Evolutionary conservation across 805 yeast species (phyloP).

Genomic region (Torulaspora gathmanii): DNA sequence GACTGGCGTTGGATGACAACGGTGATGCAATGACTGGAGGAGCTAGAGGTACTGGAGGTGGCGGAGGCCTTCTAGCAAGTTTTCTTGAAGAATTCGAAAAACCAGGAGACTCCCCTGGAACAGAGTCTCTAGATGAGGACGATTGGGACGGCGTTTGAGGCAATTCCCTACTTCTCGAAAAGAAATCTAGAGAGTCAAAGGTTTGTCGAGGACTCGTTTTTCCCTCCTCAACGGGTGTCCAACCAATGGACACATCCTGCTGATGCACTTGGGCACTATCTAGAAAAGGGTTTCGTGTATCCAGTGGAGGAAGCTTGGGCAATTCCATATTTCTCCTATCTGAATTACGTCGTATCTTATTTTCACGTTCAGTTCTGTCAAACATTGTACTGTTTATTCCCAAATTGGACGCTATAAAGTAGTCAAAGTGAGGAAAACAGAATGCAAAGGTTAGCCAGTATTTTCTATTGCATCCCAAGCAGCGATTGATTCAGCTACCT

Average conservation of each 20-base stretch:
- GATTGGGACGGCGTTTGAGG: conserved; percentile 6
- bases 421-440: neutral
- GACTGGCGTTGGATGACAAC: conserved; percentile 4
- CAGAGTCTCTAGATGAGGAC: conserved; percentile 1
- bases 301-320: conserved; percentile 32
- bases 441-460: no score
- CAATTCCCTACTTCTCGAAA: neutral
- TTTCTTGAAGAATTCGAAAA: conserved; percentile 4
- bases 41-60: conserved; percentile 20
- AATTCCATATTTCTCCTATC: conserved; percentile 9
- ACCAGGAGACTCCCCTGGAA: neutral
- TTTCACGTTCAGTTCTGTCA: neutral
- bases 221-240: conserved; percentile 22
- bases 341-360: neutral
- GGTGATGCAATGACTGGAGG: conserved; percentile 8
- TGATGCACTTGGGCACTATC: conserved; percentile 8
- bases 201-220: neutral
- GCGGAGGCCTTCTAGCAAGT: conserved; percentile 23
- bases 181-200: neutral
- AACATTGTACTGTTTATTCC: neutral
- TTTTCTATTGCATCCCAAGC: neutral
- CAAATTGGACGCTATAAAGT: neutral
- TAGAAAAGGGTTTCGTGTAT: conserved; percentile 21
- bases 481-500: neutral
- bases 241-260: conserved; percentile 21